Percentiles rank a stretch among this genome's conserved stretches.
phyloP scores from a whole-genome alignment of 202 grass and related monocot species.

The Bolboschoenoplectus hybrid region DNA sequence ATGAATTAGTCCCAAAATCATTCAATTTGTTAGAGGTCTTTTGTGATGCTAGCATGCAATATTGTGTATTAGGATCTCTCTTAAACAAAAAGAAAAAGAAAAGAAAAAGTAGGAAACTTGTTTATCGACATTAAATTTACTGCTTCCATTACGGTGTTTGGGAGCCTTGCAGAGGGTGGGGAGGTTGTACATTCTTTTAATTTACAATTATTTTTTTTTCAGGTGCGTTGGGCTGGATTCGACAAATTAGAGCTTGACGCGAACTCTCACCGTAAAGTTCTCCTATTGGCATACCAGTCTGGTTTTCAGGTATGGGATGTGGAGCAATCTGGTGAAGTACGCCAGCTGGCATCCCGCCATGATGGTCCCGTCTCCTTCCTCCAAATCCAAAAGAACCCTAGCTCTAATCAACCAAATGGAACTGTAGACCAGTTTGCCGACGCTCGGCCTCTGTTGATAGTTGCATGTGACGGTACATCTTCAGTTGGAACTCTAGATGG shows the following conservation, averaged over 20 bases:
- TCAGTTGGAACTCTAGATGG: slow-evolving; percentile 57
- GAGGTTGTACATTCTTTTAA: background rate
- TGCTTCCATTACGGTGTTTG: background rate
- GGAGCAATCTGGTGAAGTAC: slow-evolving; percentile 81
- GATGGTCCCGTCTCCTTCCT: slow-evolving; percentile 78
- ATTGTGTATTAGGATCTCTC: slow-evolving; percentile 28
- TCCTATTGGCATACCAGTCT: slow-evolving; percentile 78
- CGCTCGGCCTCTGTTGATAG: slow-evolving; percentile 66
- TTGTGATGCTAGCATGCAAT: background rate
- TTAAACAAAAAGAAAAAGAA: background rate
- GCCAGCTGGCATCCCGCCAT: slow-evolving; percentile 80
- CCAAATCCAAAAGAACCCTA: slow-evolving; percentile 84
- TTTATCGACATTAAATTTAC: background rate
- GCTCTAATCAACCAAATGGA: slow-evolving; percentile 50
- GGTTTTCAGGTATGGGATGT: slow-evolving; percentile 99
- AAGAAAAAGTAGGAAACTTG: background rate
- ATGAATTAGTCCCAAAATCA: background rate
- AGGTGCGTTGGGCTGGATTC: slow-evolving; percentile 97
- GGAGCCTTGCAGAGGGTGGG: background rate
- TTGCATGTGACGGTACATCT: slow-evolving; percentile 59
- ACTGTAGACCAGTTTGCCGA: slow-evolving; percentile 70
- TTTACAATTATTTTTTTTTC: slow-evolving; percentile 33
- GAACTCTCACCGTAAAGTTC: slow-evolving; percentile 55
- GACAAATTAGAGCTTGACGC: slow-evolving; percentile 75
- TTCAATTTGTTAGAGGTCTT: background rate